These are phyloP conservation scores for Pythium graminicola DNA, from an alignment of 352 stramenopile species.

Conservation along the genomic window DNA sequence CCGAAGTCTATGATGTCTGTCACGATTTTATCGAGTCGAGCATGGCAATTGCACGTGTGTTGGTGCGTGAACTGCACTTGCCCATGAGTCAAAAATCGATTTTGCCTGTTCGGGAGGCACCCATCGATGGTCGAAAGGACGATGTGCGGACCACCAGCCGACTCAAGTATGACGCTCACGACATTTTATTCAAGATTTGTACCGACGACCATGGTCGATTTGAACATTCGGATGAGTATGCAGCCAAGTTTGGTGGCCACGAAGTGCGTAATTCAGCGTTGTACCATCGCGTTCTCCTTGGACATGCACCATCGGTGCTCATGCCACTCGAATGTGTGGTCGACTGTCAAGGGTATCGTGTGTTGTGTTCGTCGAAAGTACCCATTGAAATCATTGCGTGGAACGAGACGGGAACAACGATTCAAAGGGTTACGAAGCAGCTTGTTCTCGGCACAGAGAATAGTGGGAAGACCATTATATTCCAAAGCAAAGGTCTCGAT, in stretches of 20 bases:
- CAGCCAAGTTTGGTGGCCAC: conserved; percentile 78
- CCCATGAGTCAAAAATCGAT: conserved; percentile 77
- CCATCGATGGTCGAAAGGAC: conserved; percentile 68
- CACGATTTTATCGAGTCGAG: background rate
- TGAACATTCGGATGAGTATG: conserved; percentile 83
- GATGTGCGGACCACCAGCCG: conserved; percentile 44
- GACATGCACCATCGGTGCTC: conserved; percentile 34
- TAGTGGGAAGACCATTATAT: conserved; percentile 69
- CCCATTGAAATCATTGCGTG: conserved; percentile 68
- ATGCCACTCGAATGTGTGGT: conserved; percentile 75
- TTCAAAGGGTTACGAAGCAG: conserved; percentile 63
- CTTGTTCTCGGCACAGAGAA: conserved; percentile 86
- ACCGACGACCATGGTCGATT: conserved; percentile 89
- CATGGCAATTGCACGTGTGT: background rate
- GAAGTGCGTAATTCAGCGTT: conserved; percentile 77
- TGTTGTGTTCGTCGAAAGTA: conserved; percentile 82
- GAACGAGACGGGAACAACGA: conserved; percentile 45
- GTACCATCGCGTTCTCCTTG: conserved; percentile 50
- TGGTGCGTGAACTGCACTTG: conserved; percentile 18
- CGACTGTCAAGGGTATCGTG: conserved; percentile 84
- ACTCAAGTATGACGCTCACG: conserved; percentile 79
- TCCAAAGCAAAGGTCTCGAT: conserved; percentile 78
- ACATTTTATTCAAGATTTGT: conserved; percentile 87
- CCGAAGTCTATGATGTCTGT: conserved; percentile 26
- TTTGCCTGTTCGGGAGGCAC: conserved; percentile 37